Conservation (phyloP, 129 eudicot genomes). For the Pulicaria dysenterica region DNA sequence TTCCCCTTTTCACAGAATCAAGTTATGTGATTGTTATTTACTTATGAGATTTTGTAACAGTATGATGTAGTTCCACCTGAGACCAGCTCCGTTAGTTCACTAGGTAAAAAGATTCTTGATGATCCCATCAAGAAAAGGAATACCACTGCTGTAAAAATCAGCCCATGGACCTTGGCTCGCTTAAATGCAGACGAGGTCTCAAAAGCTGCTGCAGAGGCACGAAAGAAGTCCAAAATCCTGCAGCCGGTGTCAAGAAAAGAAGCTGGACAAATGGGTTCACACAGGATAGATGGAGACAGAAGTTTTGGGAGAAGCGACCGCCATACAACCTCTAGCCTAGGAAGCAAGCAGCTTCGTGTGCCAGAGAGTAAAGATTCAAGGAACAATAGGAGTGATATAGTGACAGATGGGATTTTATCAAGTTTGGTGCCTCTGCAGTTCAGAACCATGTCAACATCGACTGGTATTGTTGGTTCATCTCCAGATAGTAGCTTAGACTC, state of each 20-base stretch:
- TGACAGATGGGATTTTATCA: conserved; percentile 27
- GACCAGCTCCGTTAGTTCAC: conserved; percentile 77
- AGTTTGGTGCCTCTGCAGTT: conserved; percentile 64
- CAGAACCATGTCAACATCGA: conserved; percentile 47
- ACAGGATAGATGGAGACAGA: conserved; percentile 49
- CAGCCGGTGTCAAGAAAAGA: conserved; percentile 64
- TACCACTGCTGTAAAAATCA: conserved; percentile 73
- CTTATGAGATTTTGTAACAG: conserved; percentile 38
- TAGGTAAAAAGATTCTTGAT: conserved; percentile 58
- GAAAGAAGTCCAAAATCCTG: conserved; percentile 84
- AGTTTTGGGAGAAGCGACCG: conserved; percentile 71
- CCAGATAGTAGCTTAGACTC: conserved; percentile 93
- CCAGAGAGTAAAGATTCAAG: conserved; percentile 43
- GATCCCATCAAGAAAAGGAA: conserved; percentile 81
- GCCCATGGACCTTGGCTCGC: conserved; percentile 95
- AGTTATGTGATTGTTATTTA: neutral
- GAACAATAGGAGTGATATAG: conserved; percentile 21
- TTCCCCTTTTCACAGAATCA: neutral
- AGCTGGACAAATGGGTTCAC: conserved; percentile 25
- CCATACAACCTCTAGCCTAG: conserved; percentile 41
- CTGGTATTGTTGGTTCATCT: conserved; percentile 58
- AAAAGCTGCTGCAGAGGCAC: conserved; percentile 93
- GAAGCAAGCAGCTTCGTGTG: conserved; percentile 51
- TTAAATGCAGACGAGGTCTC: conserved; percentile 88
- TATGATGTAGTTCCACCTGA: conserved; percentile 90